phyloP scores from a whole-genome alignment of 176 grass and related monocot species.

The Poa annua region DNA sequence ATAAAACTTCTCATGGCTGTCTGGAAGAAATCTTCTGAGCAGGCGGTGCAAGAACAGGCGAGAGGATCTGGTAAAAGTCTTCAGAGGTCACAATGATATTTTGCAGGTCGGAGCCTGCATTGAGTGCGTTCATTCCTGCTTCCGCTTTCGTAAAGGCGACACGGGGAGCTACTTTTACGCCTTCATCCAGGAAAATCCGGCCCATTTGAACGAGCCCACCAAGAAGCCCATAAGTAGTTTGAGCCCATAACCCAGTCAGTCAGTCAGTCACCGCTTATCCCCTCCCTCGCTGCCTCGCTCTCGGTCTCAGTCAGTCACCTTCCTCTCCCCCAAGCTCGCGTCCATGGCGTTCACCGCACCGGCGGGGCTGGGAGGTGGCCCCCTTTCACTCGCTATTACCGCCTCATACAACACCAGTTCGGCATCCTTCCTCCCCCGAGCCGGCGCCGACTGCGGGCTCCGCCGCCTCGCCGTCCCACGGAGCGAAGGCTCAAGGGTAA shows the following conservation, averaged over 20 bases:
- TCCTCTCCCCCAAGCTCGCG: background rate
- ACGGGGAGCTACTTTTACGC: background rate
- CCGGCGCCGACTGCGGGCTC: background rate
- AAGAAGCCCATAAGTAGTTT: background rate
- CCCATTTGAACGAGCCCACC: background rate
- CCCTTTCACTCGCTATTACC: background rate
- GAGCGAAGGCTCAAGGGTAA: constrained; percentile 25
- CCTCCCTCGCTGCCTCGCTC: background rate
- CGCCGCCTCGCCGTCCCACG: constrained; percentile 12
- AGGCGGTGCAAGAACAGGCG: background rate
- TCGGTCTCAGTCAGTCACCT: background rate
- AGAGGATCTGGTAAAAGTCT: background rate
- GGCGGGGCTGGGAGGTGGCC: background rate
- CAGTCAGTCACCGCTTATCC: constrained; percentile 13
- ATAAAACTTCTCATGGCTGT: background rate
- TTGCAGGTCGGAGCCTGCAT: background rate
- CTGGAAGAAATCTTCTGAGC: background rate
- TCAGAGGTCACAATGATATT: background rate
- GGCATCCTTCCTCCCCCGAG: background rate
- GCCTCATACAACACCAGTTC: background rate
- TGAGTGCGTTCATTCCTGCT: background rate
- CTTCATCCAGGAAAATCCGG: background rate
- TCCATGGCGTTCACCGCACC: constrained; percentile 46
- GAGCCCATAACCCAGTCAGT: background rate
- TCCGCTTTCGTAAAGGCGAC: background rate